Conservation (phyloP, 768 basidiomycete genomes). For the Gymnopilus dilepis region DNA sequence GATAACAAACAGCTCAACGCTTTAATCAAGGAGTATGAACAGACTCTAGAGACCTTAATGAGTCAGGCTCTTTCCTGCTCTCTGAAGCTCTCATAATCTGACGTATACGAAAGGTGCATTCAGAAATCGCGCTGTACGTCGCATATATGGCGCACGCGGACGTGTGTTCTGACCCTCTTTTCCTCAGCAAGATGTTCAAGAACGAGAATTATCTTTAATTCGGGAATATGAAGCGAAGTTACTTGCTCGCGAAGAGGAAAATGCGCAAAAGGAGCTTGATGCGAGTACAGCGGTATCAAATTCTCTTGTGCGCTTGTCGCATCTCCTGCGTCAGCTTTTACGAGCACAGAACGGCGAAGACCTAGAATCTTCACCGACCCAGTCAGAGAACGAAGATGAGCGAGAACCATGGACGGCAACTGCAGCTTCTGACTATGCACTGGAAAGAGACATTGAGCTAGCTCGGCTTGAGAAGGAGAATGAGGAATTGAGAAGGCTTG, state of each 20-base stretch:
- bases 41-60: conserved; percentile 95
- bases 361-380: conserved; percentile 29
- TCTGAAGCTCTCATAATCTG: conserved; percentile 7
- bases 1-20: conserved; percentile 95
- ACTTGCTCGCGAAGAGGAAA: conserved; percentile 74
- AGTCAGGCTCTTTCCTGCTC: conserved; percentile 43
- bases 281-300: conserved; percentile 69
- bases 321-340: conserved; percentile 70
- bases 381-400: conserved; percentile 39
- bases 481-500: conserved; percentile 72
- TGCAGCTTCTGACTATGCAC: conserved; percentile 66
- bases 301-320: conserved; percentile 72
- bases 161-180: conserved; percentile 10
- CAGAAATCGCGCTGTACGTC: conserved; percentile 85
- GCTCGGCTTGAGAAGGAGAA: conserved; percentile 89
- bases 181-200: conserved; percentile 86
- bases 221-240: conserved; percentile 91
- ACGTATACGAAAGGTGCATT: conserved; percentile 55
- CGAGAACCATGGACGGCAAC: conserved; percentile 45
- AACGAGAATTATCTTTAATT: conserved; percentile 87
- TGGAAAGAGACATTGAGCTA: conserved; percentile 93
- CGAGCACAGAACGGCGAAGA: conserved; percentile 76
- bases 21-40: conserved; percentile 95
- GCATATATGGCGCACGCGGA: not conserved
- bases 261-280: conserved; percentile 59